Evolutionary conservation across 306 rosid species (phyloP).

Genomic region (apple (Malus domestica)): DNA sequence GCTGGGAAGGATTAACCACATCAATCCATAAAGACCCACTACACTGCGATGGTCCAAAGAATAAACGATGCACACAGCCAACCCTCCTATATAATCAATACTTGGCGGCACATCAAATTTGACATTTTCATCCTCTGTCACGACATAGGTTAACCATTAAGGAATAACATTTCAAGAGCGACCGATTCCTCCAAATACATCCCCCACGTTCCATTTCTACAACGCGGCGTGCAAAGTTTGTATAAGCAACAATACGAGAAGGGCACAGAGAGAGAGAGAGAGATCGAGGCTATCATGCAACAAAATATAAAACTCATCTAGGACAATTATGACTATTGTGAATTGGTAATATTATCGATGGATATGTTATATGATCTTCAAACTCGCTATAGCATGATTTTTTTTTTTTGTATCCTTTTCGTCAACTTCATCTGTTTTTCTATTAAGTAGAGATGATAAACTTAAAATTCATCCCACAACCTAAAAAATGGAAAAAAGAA

Average conservation of each 20-base stretch:
- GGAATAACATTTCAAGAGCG: conserved; percentile 14
- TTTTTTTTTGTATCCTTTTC: too few relatives aligned
- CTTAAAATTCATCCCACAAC: too few relatives aligned
- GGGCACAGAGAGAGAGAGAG: background rate
- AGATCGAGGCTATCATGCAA: background rate
- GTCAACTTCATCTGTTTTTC: too few relatives aligned
- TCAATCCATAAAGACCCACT: background rate
- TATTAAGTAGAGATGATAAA: too few relatives aligned
- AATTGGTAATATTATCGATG: too few relatives aligned
- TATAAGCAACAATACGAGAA: background rate
- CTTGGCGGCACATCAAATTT: background rate
- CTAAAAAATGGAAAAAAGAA: too few relatives aligned
- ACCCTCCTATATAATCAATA: too few relatives aligned
- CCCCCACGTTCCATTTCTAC: background rate
- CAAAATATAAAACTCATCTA: background rate
- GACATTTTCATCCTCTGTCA: background rate
- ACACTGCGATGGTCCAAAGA: background rate
- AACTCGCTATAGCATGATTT: too few relatives aligned
- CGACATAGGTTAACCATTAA: background rate
- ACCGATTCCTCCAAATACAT: background rate
- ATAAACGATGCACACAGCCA: background rate
- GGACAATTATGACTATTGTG: too few relatives aligned
- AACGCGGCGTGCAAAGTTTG: background rate
- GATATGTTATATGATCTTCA: too few relatives aligned
- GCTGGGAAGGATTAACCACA: background rate